Conservation (phyloP, 2,329 filamentous ascomycete genomes). For the Cadophora gregata region DNA sequence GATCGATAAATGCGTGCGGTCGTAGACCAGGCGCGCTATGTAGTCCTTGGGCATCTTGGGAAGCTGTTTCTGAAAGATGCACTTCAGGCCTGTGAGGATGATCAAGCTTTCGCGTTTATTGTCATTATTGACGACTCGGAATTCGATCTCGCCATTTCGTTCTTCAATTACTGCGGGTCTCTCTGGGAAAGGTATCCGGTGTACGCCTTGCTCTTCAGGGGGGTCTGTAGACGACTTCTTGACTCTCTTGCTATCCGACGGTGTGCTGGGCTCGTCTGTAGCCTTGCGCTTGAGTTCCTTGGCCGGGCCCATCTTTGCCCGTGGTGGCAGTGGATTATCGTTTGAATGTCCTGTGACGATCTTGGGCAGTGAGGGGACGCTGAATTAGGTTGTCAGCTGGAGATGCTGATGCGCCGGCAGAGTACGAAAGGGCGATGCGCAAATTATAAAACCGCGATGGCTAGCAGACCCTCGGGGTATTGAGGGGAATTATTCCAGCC, state of each 20-base stretch:
- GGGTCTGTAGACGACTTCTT: conserved; percentile 55
- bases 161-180: conserved; percentile 95
- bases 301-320: conserved; percentile 36
- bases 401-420: background rate
- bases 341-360: background rate
- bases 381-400: background rate
- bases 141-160: conserved; percentile 92
- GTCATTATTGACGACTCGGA: conserved; percentile 98
- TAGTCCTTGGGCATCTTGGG: conserved; percentile 99
- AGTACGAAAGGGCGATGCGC: background rate
- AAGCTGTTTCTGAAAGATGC: conserved; percentile 97
- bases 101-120: conserved; percentile 86
- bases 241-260: conserved; percentile 67
- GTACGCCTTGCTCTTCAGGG: conserved; percentile 6
- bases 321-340: background rate
- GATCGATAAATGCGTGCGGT: conserved; percentile 93
- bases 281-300: conserved; percentile 71
- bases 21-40: conserved; percentile 95
- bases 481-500: background rate
- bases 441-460: background rate
- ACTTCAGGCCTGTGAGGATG: conserved; percentile 93
- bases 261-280: conserved; percentile 66
- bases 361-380: background rate
- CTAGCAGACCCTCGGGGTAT: background rate
- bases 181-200: conserved; percentile 79